Evolutionary conservation across 805 yeast species (phyloP).

Genomic region (Deakozyma indianensis): DNA sequence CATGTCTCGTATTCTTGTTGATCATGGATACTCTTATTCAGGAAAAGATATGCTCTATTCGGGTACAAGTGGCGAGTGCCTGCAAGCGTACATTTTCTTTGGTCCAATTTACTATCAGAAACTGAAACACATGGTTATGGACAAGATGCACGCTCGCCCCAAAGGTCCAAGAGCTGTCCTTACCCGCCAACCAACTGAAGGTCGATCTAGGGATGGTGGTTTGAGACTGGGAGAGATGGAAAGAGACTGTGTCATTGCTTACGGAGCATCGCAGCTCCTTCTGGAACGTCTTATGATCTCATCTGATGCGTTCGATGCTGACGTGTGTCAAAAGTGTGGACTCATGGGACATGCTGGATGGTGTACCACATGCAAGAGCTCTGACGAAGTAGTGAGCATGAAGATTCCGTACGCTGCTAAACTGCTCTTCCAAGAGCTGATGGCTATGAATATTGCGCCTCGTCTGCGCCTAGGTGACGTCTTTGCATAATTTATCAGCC

Average conservation of each 20-base stretch:
- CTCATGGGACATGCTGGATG: conserved; percentile 94
- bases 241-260: conserved; percentile 98
- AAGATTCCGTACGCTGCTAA: conserved; percentile 99
- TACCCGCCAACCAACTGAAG: conserved; percentile 97
- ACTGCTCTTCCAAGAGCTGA: conserved; percentile 85
- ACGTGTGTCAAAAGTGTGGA: conserved; percentile 87
- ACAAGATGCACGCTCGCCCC: conserved; percentile 99
- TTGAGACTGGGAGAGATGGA: conserved; percentile 98
- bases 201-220: conserved; percentile 98
- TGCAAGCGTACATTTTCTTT: conserved; percentile 94
- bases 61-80: conserved; percentile 93
- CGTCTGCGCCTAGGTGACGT: conserved; percentile 81
- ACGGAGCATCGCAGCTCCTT: conserved; percentile 91
- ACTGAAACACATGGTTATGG: conserved; percentile 96
- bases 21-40: conserved; percentile 83
- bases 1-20: conserved; percentile 81
- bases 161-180: conserved; percentile 97
- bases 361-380: conserved; percentile 92
- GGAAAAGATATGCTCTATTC: conserved; percentile 97
- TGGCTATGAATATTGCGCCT: conserved; percentile 99
- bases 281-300: conserved; percentile 91
- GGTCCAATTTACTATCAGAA: conserved; percentile 98
- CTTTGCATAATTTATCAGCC: conserved; percentile 23
- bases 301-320: conserved; percentile 96
- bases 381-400: conserved; percentile 80